Base-by-base conservation (phyloP, 352 stramenopile species). In the Pythium insidiosum region DNA sequence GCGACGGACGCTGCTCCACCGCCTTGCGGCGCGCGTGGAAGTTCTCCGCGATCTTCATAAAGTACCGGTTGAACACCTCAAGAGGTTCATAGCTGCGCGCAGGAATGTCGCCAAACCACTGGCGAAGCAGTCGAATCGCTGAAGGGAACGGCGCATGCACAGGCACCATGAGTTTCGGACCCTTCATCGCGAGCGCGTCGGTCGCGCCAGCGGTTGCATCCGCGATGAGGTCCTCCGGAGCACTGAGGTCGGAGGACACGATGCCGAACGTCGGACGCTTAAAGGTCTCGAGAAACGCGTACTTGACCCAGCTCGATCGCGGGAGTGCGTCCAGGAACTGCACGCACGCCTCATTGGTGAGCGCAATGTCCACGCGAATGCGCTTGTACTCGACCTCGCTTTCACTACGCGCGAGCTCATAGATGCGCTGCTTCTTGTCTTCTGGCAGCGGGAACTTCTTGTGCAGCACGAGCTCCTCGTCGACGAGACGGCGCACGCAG, bases 261-360 rank as follows among this genome's bases (percentile, higher is more conserved):
- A 87, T 67, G 29, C 84, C 78, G 46, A 84, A 89, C 28, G 73
- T 89, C 19, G 77, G 73, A 7, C 75, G 66, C 21, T 66, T 72
- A 48, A 74, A 83, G 15, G 56, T 52, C 25, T 85, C 73, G 6
- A 85, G 40, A 43, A 89, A 89, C 2, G 73, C 73, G 40, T 84
- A 89, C 47, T 87, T 86, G 38, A 89, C 73, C 77, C 77, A 89
- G 26, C 68, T 72, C 2, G 67, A 53, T 19, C 68, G 64, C 29
- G 68, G 61, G 13, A 89, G 47, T n/a, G 54, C 53, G 37, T 89
- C 73, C 25, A 89, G 53, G 43, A 73, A 77, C 22, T 64, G 45
- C 23, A 84, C 62, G 5, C 55, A 58, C 1, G 67, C 56, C 50
- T 82, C 73, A 20, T 73, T 82, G 29, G 68, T 78, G 31, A 65